Evolutionary conservation across 345 rosid species (phyloP).

Genomic region (Sonneratia alba): DNA sequence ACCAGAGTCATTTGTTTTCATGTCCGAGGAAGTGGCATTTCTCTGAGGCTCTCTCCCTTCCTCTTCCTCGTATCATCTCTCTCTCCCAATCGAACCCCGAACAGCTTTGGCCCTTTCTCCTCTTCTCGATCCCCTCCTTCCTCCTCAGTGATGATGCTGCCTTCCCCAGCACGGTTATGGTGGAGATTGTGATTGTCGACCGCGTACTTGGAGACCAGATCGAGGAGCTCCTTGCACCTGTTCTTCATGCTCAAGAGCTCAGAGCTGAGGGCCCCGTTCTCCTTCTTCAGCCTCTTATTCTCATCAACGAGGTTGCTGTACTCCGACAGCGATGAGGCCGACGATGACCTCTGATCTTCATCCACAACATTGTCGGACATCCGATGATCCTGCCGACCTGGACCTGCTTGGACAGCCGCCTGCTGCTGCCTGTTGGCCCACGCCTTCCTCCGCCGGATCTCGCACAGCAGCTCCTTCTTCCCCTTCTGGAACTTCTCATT

Average conservation of each 20-base stretch:
- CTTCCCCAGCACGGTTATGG: neutral
- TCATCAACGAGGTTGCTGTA: slow-evolving; percentile 55
- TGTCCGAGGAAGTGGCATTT: neutral
- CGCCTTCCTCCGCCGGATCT: slow-evolving; percentile 43
- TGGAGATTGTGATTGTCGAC: neutral
- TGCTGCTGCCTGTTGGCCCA: slow-evolving; percentile 6
- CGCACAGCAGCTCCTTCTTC: slow-evolving; percentile 28
- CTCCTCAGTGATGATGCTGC: slow-evolving; percentile 38
- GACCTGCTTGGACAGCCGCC: neutral
- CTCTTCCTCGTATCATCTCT: slow-evolving; percentile 49
- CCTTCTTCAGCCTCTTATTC: slow-evolving; percentile 71
- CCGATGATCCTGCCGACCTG: neutral
- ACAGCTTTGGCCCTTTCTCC: slow-evolving; percentile 50
- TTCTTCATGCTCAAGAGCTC: slow-evolving; percentile 74
- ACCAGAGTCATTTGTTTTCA: neutral
- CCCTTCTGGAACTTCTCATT: slow-evolving; percentile 35
- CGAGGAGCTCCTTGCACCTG: slow-evolving; percentile 73
- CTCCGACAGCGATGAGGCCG: slow-evolving; percentile 56
- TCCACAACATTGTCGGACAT: neutral
- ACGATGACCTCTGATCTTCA: slow-evolving; percentile 69
- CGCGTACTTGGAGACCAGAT: slow-evolving; percentile 28
- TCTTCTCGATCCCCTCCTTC: slow-evolving; percentile 21
- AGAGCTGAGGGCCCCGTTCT: slow-evolving; percentile 55
- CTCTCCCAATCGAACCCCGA: slow-evolving; percentile 71
- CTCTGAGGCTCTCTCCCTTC: slow-evolving; percentile 18